Evolutionary conservation across 495 filamentous ascomycete species (phyloP), one percentile per base, ranked within the genome.

Genomic region (Lentithecium fluviatile): DNA sequence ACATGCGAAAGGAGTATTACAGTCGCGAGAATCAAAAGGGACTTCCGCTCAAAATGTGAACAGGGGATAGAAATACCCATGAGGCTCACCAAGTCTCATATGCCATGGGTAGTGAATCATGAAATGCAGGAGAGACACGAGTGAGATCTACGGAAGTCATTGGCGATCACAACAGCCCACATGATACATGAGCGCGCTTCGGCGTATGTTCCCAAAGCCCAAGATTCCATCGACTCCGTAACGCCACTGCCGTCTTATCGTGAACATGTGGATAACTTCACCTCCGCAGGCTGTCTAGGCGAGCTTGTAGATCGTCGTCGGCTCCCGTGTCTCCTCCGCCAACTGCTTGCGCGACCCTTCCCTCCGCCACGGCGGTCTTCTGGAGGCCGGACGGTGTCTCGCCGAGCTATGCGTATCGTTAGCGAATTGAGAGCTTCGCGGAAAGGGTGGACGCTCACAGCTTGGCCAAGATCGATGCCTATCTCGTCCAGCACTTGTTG

Each of bases 401-500:
- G 3, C 76, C 76, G 49, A 78, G 71, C 76, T 78, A 51, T n/a
- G 45, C 7, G 23, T 13, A 48, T 26, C 19, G 68, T 71, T 32
- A 70, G 68, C 47, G 38, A 23, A 32, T 11, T 56, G 37, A 11
- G 11, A 34, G 6, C 4, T 4, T 8, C 70, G 66, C 43, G 56
- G 58, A n/a, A 47, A 24, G 2, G 51, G 56, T 2, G 63, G 56
- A 10, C 10, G 82, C 89, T 73, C 80, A 97, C 93, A 65, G 88
- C 78, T 76, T 91, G 86, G 65, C 84, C 88, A 49, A 98, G 78
- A 69, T 98, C 92, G 20, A 98, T 88, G 36, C 94, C 94, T 69
- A 98, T 96, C 74, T 96, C 94, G 75, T 97, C 95, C 69, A 97
- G 73, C 5, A 98, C 88, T 70, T 96, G 89, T 70, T 95, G 92